Base-by-base conservation (phyloP, 805 yeast species). In the Candida nitratophila region DNA sequence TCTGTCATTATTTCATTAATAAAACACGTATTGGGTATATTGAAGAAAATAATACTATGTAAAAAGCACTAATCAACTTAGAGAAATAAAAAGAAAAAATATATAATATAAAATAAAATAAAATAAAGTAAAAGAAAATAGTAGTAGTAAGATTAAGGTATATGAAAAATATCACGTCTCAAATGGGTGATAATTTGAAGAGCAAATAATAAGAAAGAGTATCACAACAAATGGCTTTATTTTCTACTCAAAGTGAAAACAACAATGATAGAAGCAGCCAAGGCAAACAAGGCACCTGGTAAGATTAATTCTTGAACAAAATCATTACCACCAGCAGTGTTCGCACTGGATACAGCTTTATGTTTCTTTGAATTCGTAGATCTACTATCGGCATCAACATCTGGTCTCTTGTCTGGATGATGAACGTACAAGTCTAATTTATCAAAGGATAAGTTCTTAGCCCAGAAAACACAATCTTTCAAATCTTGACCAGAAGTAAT, bases 391-490 rank as follows among this genome's bases (percentile, higher is more conserved):
- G 14, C 14, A 10, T 47, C 44, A 21, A 60, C 60, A 8, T 42
- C 46, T 5, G 54, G 53, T 5, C 65, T 52, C 42, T 73, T 73
- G 51, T 81, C 79, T 0, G 82, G 77, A 55, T 81, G 82, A 59
- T 86, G 95, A 37, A 88, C 66, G 51, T 71, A 77, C 35, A 88
- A 62, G 52, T 86, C 95, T 9, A 86, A 85, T 59, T 84, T 83
- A 34, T 77, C 81, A 37, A 65, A 60, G 9, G 70, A 66, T 29
- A 74, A 56, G 42, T 62, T 67, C 43, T 66, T 67, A 50, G 82
- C 71, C 36, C 83, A 71, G 41, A 63, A 60, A n/a, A 83, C 78
- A 57, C 95, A 86, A 50, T 87, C 95, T 19, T 68, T 55, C 45
- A 88, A 70, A 56, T 88, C 96, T 53, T 73, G 74, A 53, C 83